Evolutionary conservation across 2,329 filamentous ascomycete genomes (phyloP).

Genomic region (Aurifilum marmelostoma): DNA sequence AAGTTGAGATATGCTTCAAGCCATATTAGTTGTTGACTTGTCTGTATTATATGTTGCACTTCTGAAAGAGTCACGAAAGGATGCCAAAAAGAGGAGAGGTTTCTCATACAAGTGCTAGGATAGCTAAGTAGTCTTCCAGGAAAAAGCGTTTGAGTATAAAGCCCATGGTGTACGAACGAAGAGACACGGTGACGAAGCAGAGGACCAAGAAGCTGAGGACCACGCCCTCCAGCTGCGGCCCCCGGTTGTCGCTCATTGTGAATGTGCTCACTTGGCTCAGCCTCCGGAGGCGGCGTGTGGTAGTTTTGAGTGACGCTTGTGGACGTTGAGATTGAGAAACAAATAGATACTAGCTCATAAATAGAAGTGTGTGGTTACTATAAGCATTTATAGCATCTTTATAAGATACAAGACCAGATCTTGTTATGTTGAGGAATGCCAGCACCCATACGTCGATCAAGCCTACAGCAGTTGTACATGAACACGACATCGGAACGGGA

Average conservation of each 20-base stretch:
- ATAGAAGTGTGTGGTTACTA: background rate
- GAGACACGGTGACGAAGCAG: conserved; percentile 37
- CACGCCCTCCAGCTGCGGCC: conserved; percentile 35
- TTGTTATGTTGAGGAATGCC: background rate
- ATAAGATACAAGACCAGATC: background rate
- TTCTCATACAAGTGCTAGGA: conserved; percentile 37
- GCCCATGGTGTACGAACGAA: conserved; percentile 40
- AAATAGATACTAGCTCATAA: background rate
- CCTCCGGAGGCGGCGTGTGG: background rate
- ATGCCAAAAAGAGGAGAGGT: background rate
- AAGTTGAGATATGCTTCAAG: background rate
- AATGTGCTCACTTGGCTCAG: background rate
- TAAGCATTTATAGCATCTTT: no score
- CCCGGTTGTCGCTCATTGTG: conserved; percentile 26
- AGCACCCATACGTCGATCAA: background rate
- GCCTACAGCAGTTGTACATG: background rate
- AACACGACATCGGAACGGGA: background rate
- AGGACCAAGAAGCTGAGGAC: conserved; percentile 41
- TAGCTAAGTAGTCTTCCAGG: conserved; percentile 41
- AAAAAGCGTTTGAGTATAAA: conserved; percentile 40
- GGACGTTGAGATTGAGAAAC: background rate
- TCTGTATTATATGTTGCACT: background rate
- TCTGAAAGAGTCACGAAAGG: background rate
- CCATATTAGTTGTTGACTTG: background rate
- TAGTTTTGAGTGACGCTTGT: background rate